phyloP scores from a whole-genome alignment of 1,139 yeast species.

The Pneumocystis canis region DNA sequence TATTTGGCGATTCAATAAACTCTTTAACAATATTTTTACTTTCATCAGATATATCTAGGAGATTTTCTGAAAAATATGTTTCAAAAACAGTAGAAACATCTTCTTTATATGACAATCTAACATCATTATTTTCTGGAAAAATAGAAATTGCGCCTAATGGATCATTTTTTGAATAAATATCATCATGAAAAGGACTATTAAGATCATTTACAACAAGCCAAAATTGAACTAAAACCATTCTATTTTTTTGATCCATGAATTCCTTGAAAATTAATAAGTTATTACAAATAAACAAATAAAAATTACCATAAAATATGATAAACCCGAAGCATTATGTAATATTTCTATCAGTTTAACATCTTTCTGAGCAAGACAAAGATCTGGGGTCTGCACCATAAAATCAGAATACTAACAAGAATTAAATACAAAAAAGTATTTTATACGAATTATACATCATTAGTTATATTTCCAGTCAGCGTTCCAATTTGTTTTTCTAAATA shows the following conservation, averaged over 20 bases:
- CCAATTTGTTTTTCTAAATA: slow-evolving; percentile 16
- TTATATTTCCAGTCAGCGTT: slow-evolving; percentile 19
- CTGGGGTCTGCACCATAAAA: slow-evolving; percentile 12
- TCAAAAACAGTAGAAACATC: slow-evolving; percentile 31
- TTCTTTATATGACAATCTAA: slow-evolving; percentile 17
- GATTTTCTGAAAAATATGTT: slow-evolving; percentile 27
- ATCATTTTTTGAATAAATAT: slow-evolving; percentile 18
- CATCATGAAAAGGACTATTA: slow-evolving; percentile 55
- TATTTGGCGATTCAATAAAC: slow-evolving; percentile 18
- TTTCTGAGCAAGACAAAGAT: slow-evolving; percentile 20
- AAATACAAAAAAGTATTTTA: slow-evolving; percentile 14
- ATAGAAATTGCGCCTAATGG: slow-evolving; percentile 12
- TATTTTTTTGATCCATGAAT: slow-evolving; percentile 38
- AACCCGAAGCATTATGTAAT: slow-evolving; percentile 33
- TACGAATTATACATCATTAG: slow-evolving; percentile 15
- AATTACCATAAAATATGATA: slow-evolving; percentile 32
- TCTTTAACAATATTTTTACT: slow-evolving; percentile 18
- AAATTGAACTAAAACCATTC: slow-evolving; percentile 37
- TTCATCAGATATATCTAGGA: slow-evolving; percentile 16
- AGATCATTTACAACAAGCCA: slow-evolving; percentile 57
- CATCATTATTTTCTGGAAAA: slow-evolving; percentile 15
- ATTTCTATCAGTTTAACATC: slow-evolving; percentile 30
- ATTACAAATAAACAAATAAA: background rate
- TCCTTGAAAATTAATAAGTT: slow-evolving; percentile 20
- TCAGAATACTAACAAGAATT: slow-evolving; percentile 16